Evolutionary conservation across 345 rosid species (phyloP), one percentile per base, ranked within the genome.

Genomic region (Diplotaxis tenuifolia): DNA sequence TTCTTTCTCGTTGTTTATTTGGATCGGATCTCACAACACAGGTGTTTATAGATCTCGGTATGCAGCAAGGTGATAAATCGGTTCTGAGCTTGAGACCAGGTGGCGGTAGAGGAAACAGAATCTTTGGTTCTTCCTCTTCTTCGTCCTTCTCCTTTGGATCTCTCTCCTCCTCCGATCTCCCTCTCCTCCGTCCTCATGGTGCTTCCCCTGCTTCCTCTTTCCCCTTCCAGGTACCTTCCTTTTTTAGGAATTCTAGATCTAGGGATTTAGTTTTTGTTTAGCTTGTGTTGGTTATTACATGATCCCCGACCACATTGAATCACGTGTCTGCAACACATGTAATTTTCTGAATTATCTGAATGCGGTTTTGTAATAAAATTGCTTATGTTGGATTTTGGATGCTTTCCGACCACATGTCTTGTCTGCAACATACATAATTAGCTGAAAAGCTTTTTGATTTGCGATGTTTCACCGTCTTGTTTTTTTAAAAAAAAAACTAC

Each of bases 41-140:
- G 56, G 34, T 55, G 68, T 62, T 83, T 21, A 1, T 79, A 71
- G 80, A 81, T 77, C 85, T 82, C 83, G 92, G 82, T 82, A 95
- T 95, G 99, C 97, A 92, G 93, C 98, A 90, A 19, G 86, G 92
- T 80, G 96, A 95, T 85, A 89, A 83, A 74, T 76, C 97, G 86
- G 92, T 87, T 81, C 79, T 92, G 85, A 95, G 93, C 87, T 95
- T 95, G 89, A 95, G 99, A 79, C 99, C 98, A 85, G 99, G 98
- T 79, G 99, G 98, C 84, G 98, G 99, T 83, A 95, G 97, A 71
- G 92, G 96, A 31, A 85, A 81, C 82, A 88, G 96, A 84, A 81
- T 85, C 60, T 81, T 88, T 73, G 86, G 88, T 73, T 73, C 86
- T 16, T 80, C 79, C 19, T 84, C 86, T 71, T 85, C 86, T 23